These are phyloP conservation scores for Shiraia sp. DNA, from an alignment of 2,329 filamentous ascomycete genomes.

Conservation along the genomic window DNA sequence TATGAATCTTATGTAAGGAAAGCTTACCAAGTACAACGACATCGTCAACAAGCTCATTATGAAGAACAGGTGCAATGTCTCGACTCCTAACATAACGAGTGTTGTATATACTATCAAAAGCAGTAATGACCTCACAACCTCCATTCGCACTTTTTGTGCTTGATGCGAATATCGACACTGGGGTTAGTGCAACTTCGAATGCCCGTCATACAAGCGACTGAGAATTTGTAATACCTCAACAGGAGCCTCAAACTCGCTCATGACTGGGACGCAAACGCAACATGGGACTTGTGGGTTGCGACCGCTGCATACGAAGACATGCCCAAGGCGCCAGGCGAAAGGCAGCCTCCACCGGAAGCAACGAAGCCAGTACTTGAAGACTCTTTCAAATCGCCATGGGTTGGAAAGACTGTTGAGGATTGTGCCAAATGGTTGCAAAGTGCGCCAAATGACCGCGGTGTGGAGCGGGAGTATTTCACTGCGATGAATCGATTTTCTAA, in stretches of 20 bases:
- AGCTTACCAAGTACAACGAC: too few species aligned
- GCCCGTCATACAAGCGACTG: background rate
- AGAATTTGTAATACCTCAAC: slow-evolving; percentile 7
- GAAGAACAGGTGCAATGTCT: too few species aligned
- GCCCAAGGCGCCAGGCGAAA: slow-evolving; percentile 1
- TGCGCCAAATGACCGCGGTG: slow-evolving; percentile 1
- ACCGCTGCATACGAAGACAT: slow-evolving; percentile 11
- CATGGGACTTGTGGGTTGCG: slow-evolving; percentile 11
- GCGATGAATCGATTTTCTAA: slow-evolving; percentile 12
- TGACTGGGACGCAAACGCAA: background rate
- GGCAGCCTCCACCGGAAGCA: slow-evolving; percentile 2
- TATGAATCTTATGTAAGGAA: too few species aligned
- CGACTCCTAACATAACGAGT: too few species aligned
- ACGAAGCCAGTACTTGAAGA: slow-evolving; percentile 8
- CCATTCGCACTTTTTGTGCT: slow-evolving; percentile 14
- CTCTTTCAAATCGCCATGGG: slow-evolving; percentile 7
- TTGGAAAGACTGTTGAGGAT: slow-evolving; percentile 11
- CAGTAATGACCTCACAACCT: too few species aligned
- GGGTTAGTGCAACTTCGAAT: slow-evolving; percentile 3
- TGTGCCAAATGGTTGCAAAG: slow-evolving; percentile 12
- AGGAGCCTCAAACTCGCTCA: slow-evolving; percentile 3
- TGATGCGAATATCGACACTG: slow-evolving; percentile 7
- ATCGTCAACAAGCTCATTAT: too few species aligned
- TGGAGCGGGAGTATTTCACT: slow-evolving; percentile 5
- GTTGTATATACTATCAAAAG: too few species aligned